Base-by-base conservation (phyloP, 2,329 filamentous ascomycete genomes). In the Clonostachys byssicola region DNA sequence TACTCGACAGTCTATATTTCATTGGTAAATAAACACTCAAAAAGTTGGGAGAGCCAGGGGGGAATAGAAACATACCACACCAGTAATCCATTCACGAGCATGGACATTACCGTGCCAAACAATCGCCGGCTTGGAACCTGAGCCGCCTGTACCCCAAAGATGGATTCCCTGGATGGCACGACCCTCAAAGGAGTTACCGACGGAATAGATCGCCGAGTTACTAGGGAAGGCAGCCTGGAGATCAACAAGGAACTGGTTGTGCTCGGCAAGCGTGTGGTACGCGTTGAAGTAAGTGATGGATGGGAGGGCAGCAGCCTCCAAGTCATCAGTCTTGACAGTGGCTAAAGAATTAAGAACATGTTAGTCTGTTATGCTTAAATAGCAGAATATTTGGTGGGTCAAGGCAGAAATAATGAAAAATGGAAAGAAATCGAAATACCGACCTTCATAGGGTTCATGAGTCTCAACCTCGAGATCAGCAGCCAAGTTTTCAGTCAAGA, bases 101-200 rank as follows among this genome's bases (percentile, higher is more conserved):
- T 81, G 76, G 1, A 77, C 72, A 41, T 72, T 78, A n/a, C 72
- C 70, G 49, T 80, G 76, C 50, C 71, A 71, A 17, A 78, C 62
- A 30, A 77, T 60, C 16, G 71, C 75, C 18, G 72, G 72, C 56
- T 75, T 75, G 3, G 23, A 30, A 18, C 70, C 71, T n/a, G 63
- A 65, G 2, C 67, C 66, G 12, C 56, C 59, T 3, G 58, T 58
- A 8, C 75, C 75, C 60, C 66, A 78, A 23, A 79, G 60, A 51
- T 78, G 75, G 42, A 79, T 53, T 1, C 82, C 86, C 13, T 78
- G 76, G 43, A 90, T 87, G 47, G 64, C 57, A 30, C 73, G 61
- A 10, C 72, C 72, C 53, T 75, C 59, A 39, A 66, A 66, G 1
- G 73, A 75, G 13, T 59, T 65, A 1, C 75, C 75, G 5, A 69